Evolutionary conservation across 2,329 filamentous ascomycete genomes (phyloP).

Genomic region (Fusarium chlamydosporum): DNA sequence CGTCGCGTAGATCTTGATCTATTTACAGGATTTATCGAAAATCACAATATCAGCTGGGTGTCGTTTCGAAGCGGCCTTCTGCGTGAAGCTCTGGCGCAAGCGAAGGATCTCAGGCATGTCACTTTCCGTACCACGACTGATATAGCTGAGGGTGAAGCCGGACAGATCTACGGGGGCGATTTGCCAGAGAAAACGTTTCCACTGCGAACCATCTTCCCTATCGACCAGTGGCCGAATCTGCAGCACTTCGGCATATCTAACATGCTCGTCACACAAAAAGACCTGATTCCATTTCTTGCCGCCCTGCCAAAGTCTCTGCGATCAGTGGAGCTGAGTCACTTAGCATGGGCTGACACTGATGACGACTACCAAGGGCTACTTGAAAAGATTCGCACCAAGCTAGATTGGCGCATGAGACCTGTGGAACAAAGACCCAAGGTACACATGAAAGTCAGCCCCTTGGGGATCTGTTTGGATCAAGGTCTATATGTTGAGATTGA

Average conservation of each 20-base stretch:
- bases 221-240: background rate
- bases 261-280: background rate
- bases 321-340: background rate
- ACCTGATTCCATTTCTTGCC: background rate
- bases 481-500: background rate
- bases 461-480: fast-evolving
- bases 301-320: background rate
- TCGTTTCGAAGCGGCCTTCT: background rate
- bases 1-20: background rate
- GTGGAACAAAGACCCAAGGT: background rate
- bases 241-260: constrained; percentile 7
- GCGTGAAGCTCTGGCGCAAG: background rate
- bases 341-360: background rate
- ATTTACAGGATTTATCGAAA: background rate
- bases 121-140: background rate
- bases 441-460: fast-evolving
- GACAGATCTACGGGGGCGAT: background rate
- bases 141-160: fast-evolving
- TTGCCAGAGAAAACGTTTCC: background rate
- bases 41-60: background rate
- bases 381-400: background rate
- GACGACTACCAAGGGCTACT: background rate
- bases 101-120: background rate
- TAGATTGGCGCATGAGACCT: constrained; percentile 2
- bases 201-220: background rate